Evolutionary conservation across 192 early-diverging fungal species (phyloP), one percentile per base, ranked within the genome.

Genomic region (Anaeromyces robustus): DNA sequence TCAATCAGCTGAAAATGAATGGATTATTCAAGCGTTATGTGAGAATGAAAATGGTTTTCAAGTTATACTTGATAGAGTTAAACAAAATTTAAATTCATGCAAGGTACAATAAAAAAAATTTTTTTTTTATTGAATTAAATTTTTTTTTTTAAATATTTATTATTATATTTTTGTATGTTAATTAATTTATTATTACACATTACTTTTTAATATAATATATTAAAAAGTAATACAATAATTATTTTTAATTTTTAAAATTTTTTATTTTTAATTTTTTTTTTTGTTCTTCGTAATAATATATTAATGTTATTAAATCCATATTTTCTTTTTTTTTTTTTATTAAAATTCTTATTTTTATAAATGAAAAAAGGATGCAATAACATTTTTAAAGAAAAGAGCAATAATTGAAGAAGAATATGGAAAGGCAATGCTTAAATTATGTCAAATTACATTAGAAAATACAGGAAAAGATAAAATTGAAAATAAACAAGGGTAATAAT

Each of bases 321-420:
- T 34, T 12, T 34, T 34, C 12, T 34, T 34, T 41, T 41, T 41
- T 41, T 16, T 41, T 41, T 41, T 41, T 16, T 41, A 12, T 7
- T 41, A 16, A 16, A 16, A 22, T 22, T 22, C 22, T 52, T 22
- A 14, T 14, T 22, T 52, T 2, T 22, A 52, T 52, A 14, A 14
- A 41, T 16, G 1, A 41, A 41, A 77, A 13, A 81, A 92, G 89
- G 93, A 98, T 81, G 87, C 92, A 22, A 87, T 91, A 3, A 78
- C 84, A 2, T 97, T 98, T 80, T 86, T 98, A 19, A 94, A 93
- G 80, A 95, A 92, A 80, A 90, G 97, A n/a, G 94, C 97, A 1
- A 83, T 87, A 12, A 93, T 97, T 39, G 97, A 98, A 82, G 96
- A 95, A 78, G 94, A 97, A 43, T 97, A 98, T 84, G 93, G 92